These are phyloP conservation scores for Digitaria exilis DNA, from an alignment of 202 grass and related monocot genomes.

Conservation along the genomic window DNA sequence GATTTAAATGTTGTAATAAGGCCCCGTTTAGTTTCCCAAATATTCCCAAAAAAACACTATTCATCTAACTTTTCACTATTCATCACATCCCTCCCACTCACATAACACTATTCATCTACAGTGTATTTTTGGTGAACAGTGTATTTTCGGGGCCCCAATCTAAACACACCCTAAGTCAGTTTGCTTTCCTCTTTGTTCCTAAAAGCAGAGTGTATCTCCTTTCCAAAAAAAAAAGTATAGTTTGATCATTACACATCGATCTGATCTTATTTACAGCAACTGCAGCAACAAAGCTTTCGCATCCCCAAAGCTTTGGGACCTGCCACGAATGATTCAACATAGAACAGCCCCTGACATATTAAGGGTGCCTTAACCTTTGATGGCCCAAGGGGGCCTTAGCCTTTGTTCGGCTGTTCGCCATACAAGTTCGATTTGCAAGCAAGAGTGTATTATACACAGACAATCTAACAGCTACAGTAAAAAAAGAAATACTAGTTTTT, in stretches of 20 bases:
- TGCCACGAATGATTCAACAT: slow-evolving; percentile 18
- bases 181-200: too few relatives aligned
- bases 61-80: too few relatives aligned
- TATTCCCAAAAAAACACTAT: too few relatives aligned
- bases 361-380: too few relatives aligned
- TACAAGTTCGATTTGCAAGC: background rate
- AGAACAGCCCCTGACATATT: background rate
- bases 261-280: slow-evolving; percentile 34
- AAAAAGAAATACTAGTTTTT: background rate
- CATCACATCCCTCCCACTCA: too few relatives aligned
- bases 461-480: slow-evolving; percentile 27
- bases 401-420: background rate
- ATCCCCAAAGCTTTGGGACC: background rate
- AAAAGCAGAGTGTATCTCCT: slow-evolving; percentile 48
- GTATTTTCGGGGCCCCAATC: too few relatives aligned
- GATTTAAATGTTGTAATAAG: too few relatives aligned
- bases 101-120: too few relatives aligned
- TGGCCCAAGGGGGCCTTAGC: background rate
- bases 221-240: too few relatives aligned
- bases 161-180: too few relatives aligned
- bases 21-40: too few relatives aligned
- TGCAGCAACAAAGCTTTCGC: background rate
- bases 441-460: slow-evolving; percentile 27
- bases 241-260: slow-evolving; percentile 28
- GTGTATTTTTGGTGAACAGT: too few relatives aligned